Percentiles rank a stretch among this genome's conserved stretches.
Evolutionary conservation across 176 grass and related monocot genomes (phyloP).

Genomic region (Stipa capillata): DNA sequence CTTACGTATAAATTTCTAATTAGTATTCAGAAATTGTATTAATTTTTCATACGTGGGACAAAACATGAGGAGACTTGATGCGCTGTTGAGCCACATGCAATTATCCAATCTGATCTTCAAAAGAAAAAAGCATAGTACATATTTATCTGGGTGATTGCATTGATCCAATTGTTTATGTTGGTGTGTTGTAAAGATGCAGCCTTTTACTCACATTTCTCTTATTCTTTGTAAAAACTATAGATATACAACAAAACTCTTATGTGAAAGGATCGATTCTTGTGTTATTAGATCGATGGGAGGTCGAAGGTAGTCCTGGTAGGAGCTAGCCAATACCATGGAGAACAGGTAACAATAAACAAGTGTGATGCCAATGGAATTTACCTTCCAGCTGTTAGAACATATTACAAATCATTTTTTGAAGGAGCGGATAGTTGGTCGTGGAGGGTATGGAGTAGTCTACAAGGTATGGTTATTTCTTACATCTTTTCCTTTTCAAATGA

Average conservation of each 20-base stretch:
- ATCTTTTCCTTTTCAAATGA: too few relatives aligned
- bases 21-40: background rate
- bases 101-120: background rate
- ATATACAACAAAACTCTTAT: too few relatives aligned
- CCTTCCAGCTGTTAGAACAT: background rate
- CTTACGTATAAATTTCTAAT: background rate
- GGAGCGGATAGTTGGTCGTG: background rate
- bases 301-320: background rate
- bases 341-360: background rate
- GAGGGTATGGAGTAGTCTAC: background rate
- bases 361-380: background rate
- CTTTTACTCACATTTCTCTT: constrained; percentile 84
- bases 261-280: background rate
- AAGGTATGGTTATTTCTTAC: background rate
- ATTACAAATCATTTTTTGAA: background rate
- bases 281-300: background rate
- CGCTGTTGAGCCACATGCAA: background rate
- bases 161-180: background rate
- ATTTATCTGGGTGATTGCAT: background rate
- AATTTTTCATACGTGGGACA: background rate
- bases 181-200: background rate
- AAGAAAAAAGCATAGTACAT: background rate
- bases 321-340: background rate
- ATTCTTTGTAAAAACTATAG: too few relatives aligned
- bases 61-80: background rate